A percentile compares a stretch with the other conserved stretches of the same genome.
Conservation (phyloP, 352 stramenopile genomes). For the Phytophthora citrophthora region DNA sequence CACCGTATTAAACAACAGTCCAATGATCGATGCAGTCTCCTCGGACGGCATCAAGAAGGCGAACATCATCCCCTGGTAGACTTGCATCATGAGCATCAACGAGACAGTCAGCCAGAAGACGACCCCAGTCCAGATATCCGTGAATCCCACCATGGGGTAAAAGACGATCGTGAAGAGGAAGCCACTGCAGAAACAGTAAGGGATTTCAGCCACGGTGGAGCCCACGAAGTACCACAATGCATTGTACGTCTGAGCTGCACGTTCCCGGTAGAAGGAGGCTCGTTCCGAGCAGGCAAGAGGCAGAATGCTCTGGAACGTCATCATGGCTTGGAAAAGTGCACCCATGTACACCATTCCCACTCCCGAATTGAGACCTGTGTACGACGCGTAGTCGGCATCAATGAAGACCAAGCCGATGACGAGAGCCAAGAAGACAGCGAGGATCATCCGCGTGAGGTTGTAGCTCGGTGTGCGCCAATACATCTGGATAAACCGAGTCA, state of each 20-base stretch:
- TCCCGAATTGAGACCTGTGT: conserved; percentile 44
- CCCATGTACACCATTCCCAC: conserved; percentile 85
- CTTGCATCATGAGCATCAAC: conserved; percentile 47
- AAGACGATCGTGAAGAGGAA: conserved; percentile 45
- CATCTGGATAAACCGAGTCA: conserved; percentile 23
- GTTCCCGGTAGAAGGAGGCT: conserved; percentile 14
- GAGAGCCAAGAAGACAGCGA: conserved; percentile 49
- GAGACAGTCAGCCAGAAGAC: conserved; percentile 31
- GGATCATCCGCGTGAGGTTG: conserved; percentile 30
- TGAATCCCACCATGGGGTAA: conserved; percentile 30
- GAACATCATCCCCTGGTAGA: conserved; percentile 81
- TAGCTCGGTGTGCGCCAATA: conserved; percentile 37
- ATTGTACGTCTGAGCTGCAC: conserved; percentile 17
- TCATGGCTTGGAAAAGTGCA: conserved; percentile 78
- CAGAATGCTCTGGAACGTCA: conserved; percentile 76
- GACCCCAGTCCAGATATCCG: conserved; percentile 17
- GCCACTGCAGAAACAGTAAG: conserved; percentile 25
- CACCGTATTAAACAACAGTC: conserved; percentile 48
- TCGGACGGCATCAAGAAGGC: conserved; percentile 51
- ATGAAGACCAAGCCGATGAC: conserved; percentile 54
- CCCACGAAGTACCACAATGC: conserved; percentile 23
- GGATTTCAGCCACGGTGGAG: conserved; percentile 70
- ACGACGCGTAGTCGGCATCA: conserved; percentile 20
- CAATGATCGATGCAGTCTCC: conserved; percentile 46
- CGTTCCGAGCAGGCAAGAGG: conserved; percentile 60